phyloP scores from a whole-genome alignment of 441 rosid genomes.

The Flueggea neowawraea region DNA sequence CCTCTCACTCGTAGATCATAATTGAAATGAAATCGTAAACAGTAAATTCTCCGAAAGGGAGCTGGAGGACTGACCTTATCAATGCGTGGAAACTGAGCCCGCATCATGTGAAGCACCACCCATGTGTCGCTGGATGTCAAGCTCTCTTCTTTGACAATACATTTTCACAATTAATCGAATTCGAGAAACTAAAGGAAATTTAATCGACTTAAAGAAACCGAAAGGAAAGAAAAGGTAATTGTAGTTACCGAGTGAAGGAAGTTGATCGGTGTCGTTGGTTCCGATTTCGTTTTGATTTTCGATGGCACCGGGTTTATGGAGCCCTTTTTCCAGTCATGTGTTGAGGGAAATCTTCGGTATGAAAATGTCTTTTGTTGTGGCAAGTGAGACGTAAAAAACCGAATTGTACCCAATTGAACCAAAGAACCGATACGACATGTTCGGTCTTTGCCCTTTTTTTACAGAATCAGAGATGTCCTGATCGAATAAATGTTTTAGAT shows the following conservation, averaged over 20 bases:
- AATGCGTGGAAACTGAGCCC: conserved; percentile 80
- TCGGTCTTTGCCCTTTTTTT: no score
- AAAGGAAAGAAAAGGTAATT: neutral
- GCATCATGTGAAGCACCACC: conserved; percentile 83
- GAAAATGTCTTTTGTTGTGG: no score
- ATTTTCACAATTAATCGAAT: neutral
- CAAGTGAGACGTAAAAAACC: no score
- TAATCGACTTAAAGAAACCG: neutral
- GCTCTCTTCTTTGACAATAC: conserved; percentile 44
- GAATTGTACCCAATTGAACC: no score
- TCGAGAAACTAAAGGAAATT: neutral
- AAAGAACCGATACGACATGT: no score
- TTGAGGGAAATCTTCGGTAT: no score
- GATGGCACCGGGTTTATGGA: conserved; percentile 23
- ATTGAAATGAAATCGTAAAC: neutral
- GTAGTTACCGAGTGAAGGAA: conserved; percentile 38
- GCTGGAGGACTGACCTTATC: conserved; percentile 46
- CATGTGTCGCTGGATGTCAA: conserved; percentile 72
- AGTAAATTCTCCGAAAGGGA: neutral
- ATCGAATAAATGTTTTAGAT: no score
- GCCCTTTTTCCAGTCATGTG: conserved; percentile 31
- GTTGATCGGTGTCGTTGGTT: conserved; percentile 20
- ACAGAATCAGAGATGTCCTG: no score
- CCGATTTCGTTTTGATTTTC: conserved; percentile 21
- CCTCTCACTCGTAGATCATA: no score